Percentiles rank a stretch among this genome's conserved stretches.
These are phyloP conservation scores for Zopfochytrium polystomum DNA, from an alignment of 371 early-diverging fungal species.

Conservation along the genomic window DNA sequence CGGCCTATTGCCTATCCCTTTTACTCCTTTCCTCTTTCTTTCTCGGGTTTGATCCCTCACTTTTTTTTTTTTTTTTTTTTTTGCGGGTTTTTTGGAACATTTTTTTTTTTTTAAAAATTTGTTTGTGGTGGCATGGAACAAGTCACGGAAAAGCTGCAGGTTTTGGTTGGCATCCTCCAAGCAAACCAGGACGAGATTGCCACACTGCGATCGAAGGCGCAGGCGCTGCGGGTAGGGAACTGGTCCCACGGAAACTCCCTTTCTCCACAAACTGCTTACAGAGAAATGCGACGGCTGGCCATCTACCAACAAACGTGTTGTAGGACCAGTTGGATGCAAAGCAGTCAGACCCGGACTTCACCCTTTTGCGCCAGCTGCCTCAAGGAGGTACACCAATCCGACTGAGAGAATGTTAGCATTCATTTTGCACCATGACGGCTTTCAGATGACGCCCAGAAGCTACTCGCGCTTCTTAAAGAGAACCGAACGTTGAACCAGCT, in stretches of 20 bases:
- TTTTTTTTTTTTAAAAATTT: too few species aligned
- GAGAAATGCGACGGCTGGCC: background rate
- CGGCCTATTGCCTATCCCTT: too few species aligned
- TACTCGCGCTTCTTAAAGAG: conserved; percentile 37
- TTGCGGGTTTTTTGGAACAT: too few species aligned
- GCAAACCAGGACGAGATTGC: conserved; percentile 1
- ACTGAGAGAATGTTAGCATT: background rate
- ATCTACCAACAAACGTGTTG: background rate
- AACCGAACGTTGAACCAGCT: conserved; percentile 38
- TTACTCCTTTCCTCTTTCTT: too few species aligned
- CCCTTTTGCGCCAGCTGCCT: background rate
- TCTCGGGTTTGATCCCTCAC: too few species aligned
- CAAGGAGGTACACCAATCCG: background rate
- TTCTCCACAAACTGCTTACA: background rate
- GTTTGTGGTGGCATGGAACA: too few species aligned
- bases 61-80: too few species aligned
- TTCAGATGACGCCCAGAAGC: conserved; percentile 7
- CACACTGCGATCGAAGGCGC: background rate
- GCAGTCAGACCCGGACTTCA: too few species aligned
- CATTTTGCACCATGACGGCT: background rate
- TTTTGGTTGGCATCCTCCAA: background rate
- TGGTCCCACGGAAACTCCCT: background rate
- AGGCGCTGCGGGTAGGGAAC: background rate
- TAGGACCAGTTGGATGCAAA: background rate
- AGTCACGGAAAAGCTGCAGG: conserved; percentile 2